Base-by-base conservation (phyloP, 2,329 filamentous ascomycete species). In the Chrysoporthe deuterocubensis region DNA sequence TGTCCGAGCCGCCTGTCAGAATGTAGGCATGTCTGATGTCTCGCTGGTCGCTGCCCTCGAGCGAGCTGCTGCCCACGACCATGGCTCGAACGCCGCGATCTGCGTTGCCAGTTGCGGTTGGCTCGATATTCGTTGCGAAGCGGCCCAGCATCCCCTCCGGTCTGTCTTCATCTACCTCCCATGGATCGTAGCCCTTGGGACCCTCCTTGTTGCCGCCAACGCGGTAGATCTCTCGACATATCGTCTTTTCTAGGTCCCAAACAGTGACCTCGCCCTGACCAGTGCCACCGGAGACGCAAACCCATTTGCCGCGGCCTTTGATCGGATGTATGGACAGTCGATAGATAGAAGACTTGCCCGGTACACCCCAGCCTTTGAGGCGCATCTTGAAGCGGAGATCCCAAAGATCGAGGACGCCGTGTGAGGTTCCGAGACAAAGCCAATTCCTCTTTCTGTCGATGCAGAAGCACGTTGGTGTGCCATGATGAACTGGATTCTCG, bases 361-460 rank as follows among this genome's bases (percentile, higher is more conserved):
- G 89, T 40, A 97, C 86, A 0, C 93, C 93, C 93, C 94, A 98
- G 16, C 90, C 92, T 77, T 92, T 94, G 34, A 98, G 83, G 32
- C 93, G 88, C 73, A 98, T 87, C 72, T 89, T 91, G 83, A 99
- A 99, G n/a, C 96, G 91, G 52, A 99, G 84, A 78, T 99, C 96
- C 96, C 96, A 99, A 1, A 99, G 85, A 76, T 97, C 92, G 8
- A 99, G 83, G 40, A 98, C 90, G 46, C 96, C 96, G 76, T 98
- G 94, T 0, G 93, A 93, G 0, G 96, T 99, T 46, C 94, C 96
- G 0, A 98, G 81, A 1, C 97, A 86, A 3, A 99, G 83, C 96
- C 96, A 99, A 75, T 96, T 94, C 62, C 92, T 90, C 75, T 90
- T 92, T 67, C 89, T 87, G 75, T 97, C 94, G 43, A 97, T 85